phyloP scores from a whole-genome alignment of 495 filamentous ascomycete species.

The Alectoria sarmentosa region DNA sequence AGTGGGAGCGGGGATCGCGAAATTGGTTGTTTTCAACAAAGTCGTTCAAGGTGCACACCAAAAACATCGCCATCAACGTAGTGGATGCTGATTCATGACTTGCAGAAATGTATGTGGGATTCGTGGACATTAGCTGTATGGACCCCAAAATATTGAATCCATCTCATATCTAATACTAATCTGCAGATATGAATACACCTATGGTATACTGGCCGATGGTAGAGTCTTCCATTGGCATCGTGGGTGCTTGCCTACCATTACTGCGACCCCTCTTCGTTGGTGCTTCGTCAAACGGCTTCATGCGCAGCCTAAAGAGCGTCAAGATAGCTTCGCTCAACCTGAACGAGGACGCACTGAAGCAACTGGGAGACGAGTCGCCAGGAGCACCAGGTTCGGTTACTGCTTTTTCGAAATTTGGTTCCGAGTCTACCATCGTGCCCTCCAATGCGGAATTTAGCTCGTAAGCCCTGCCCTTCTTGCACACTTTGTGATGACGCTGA shows the following conservation, averaged over 20 bases:
- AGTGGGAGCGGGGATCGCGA: background rate
- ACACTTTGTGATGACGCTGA: background rate
- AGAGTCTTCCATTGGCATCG: background rate
- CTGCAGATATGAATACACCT: slow-evolving; percentile 1
- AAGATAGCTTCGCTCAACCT: background rate
- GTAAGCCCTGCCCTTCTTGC: background rate
- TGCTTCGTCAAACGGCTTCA: background rate
- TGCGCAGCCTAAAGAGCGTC: background rate
- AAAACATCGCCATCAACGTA: background rate
- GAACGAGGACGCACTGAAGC: background rate
- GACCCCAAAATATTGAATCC: background rate
- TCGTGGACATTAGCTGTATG: slow-evolving; percentile 1
- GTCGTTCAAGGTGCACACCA: background rate
- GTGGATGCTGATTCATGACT: background rate
- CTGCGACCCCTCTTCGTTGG: slow-evolving; percentile 2
- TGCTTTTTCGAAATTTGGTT: background rate
- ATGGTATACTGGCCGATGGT: slow-evolving; percentile 4
- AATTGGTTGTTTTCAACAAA: background rate
- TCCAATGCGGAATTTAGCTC: background rate
- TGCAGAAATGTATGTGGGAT: background rate
- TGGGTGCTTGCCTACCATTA: slow-evolving; percentile 11
- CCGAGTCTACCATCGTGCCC: background rate
- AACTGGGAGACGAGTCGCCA: background rate
- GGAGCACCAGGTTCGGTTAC: background rate
- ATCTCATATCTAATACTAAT: background rate